A percentile compares a stretch with the other conserved stretches of the same genome.
Evolutionary conservation across 1,139 yeast genomes (phyloP).

Genomic region (Yamadazyma buinensis): DNA sequence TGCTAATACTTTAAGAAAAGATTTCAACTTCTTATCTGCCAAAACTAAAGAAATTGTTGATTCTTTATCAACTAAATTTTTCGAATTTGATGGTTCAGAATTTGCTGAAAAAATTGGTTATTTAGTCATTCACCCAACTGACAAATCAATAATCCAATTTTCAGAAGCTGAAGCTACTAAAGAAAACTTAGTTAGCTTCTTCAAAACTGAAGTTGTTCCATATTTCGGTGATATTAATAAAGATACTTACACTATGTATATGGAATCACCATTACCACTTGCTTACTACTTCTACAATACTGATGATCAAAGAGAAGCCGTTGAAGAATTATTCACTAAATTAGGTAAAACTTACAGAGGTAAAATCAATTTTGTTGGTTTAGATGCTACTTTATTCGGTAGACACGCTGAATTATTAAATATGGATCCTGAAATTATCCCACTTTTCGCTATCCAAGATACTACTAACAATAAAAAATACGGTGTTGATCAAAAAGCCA

Average conservation of each 20-base stretch:
- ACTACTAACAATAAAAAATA: constrained; percentile 64
- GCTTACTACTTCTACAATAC: constrained; percentile 82
- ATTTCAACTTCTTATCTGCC: constrained; percentile 57
- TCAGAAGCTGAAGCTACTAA: constrained; percentile 16
- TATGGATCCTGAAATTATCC: constrained; percentile 78
- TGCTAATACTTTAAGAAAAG: constrained; percentile 60
- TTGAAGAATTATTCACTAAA: constrained; percentile 49
- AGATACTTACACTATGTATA: constrained; percentile 71
- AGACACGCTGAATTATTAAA: constrained; percentile 86
- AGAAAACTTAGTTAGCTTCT: constrained; percentile 49
- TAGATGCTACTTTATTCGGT: constrained; percentile 79
- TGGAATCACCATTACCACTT: constrained; percentile 70
- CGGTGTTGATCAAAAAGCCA: constrained; percentile 51
- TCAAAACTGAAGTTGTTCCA: constrained; percentile 73
- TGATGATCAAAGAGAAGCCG: constrained; percentile 61
- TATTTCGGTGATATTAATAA: constrained; percentile 89
- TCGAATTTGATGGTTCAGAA: constrained; percentile 18
- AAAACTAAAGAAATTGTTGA: constrained; percentile 32
- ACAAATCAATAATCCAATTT: constrained; percentile 28
- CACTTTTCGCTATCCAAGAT: constrained; percentile 88
- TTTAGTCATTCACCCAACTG: constrained; percentile 36
- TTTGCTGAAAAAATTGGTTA: constrained; percentile 25
- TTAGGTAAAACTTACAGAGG: constrained; percentile 79
- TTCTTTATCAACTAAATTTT: constrained; percentile 21
- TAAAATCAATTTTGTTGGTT: constrained; percentile 78